Evolutionary conservation across 805 yeast species (phyloP).

Genomic region (Candida ortonii): DNA sequence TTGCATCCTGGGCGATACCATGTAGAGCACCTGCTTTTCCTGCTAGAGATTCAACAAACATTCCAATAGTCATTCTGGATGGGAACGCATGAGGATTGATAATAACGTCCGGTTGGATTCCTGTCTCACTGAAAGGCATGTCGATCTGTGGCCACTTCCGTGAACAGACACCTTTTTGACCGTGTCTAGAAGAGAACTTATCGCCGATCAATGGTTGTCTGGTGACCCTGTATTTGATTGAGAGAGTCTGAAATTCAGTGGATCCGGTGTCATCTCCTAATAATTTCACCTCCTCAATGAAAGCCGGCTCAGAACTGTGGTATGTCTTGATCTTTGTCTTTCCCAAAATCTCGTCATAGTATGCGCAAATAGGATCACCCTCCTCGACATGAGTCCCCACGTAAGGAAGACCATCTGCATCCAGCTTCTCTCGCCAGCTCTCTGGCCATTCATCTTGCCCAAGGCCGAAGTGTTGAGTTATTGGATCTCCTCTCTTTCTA

Average conservation of each 20-base stretch:
- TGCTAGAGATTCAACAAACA: conserved; percentile 98
- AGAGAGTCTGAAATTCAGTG: conserved; percentile 76
- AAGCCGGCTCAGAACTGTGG: conserved; percentile 92
- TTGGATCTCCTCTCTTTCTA: conserved; percentile 90
- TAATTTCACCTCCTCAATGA: conserved; percentile 90
- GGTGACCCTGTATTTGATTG: conserved; percentile 86
- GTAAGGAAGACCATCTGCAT: conserved; percentile 87
- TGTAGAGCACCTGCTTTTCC: conserved; percentile 98
- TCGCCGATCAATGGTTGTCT: conserved; percentile 96
- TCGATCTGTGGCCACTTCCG: conserved; percentile 97
- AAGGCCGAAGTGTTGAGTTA: conserved; percentile 90
- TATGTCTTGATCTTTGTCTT: conserved; percentile 89
- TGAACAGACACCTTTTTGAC: conserved; percentile 98
- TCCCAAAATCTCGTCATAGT: conserved; percentile 84
- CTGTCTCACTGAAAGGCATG: conserved; percentile 95
- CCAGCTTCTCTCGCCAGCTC: conserved; percentile 83
- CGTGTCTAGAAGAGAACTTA: conserved; percentile 96
- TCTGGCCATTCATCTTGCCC: conserved; percentile 93
- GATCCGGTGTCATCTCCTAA: conserved; percentile 80
- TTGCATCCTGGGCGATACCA: conserved; percentile 95
- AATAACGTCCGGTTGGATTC: conserved; percentile 96
- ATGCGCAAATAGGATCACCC: conserved; percentile 95
- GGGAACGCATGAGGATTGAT: conserved; percentile 99
- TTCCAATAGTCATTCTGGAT: conserved; percentile 99
- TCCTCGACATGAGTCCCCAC: conserved; percentile 86